Base-by-base conservation (phyloP, 352 stramenopile genomes). In the Phytophthora brassicae region DNA sequence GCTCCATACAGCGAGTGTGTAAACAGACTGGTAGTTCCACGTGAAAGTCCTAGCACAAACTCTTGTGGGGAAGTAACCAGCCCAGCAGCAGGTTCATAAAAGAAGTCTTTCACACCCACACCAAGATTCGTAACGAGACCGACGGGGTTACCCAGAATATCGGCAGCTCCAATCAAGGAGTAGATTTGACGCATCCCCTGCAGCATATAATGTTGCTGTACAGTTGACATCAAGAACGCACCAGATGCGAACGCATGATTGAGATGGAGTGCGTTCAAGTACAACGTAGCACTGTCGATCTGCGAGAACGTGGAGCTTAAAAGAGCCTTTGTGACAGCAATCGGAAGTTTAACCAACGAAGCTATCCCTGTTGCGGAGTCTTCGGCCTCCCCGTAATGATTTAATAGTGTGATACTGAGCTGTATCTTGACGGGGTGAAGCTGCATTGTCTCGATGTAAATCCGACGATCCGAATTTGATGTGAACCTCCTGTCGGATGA, bases 31-130 rank as follows among this genome's bases (percentile, higher is more conserved):
- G 89, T 88, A 2, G 89, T 97, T 56, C 94, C 94, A 31, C 90
- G 80, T 12, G 85, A 94, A 1, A 98, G 74, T 0, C 92, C 90
- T 8, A 92, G 56, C 7, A 96, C 73, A 62, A 98, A 98, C 42
- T 94, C 88, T 33, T 92, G 84, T 12, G 87, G 86, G 1, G 84
- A 93, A 22, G 88, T 88, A 19, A 96, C 88, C 52, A 97, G 81
- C 0, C 89, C 92, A 5, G 95, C 88, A 24, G 89, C 92, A 24
- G 92, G 92, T 39, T 95, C 95, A 64, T 97, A 97, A 59, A 98
- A 98, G 66, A 98, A 98, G 64, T 97, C 92, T 28, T 94, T 93
- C 13, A 98, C 89, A 22, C 92, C 92, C 1, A 90, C 81, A 28
- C 88, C 88, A 17, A 97, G 70, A 5, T 89, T 94, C 23, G 81